phyloP scores from a whole-genome alignment of 176 grass and related monocot species.

The Poa pratensis region DNA sequence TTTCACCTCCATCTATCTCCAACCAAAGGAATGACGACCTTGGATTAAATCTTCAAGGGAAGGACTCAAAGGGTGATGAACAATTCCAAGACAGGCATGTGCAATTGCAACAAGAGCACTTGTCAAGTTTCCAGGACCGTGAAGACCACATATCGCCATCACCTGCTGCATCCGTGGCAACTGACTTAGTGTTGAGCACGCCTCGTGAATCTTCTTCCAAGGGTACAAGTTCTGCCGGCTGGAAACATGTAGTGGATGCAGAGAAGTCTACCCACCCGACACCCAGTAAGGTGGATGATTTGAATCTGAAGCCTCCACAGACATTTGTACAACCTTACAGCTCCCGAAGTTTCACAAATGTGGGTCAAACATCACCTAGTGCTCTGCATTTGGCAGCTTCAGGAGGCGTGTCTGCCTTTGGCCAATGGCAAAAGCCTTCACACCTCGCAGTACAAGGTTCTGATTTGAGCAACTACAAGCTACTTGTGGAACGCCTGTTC shows the following conservation, averaged over 20 bases:
- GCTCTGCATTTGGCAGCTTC: conserved; percentile 42
- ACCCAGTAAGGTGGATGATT: conserved; percentile 49
- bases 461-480: conserved; percentile 78
- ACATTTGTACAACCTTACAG: conserved; percentile 41
- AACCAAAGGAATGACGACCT: conserved; percentile 68
- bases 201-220: conserved; percentile 55
- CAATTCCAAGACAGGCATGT: conserved; percentile 46
- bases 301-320: conserved; percentile 45
- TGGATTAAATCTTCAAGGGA: conserved; percentile 53
- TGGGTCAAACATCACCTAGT: conserved; percentile 35
- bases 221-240: conserved; percentile 32
- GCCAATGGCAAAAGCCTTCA: conserved; percentile 52
- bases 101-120: conserved; percentile 30
- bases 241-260: conserved; percentile 38
- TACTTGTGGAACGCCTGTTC: conserved; percentile 59
- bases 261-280: conserved; percentile 35
- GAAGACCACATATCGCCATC: conserved; percentile 57
- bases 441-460: conserved; percentile 36
- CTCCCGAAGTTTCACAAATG: conserved; percentile 37
- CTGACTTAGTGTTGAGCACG: conserved; percentile 85
- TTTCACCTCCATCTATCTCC: conserved; percentile 58
- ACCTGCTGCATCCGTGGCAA: conserved; percentile 61
- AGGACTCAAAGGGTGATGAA: conserved; percentile 66
- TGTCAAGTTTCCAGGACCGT: conserved; percentile 16
- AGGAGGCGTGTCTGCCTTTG: conserved; percentile 56